Evolutionary conservation across 2,329 filamentous ascomycete species (phyloP).

Genomic region (Cladophialophora bantiana): DNA sequence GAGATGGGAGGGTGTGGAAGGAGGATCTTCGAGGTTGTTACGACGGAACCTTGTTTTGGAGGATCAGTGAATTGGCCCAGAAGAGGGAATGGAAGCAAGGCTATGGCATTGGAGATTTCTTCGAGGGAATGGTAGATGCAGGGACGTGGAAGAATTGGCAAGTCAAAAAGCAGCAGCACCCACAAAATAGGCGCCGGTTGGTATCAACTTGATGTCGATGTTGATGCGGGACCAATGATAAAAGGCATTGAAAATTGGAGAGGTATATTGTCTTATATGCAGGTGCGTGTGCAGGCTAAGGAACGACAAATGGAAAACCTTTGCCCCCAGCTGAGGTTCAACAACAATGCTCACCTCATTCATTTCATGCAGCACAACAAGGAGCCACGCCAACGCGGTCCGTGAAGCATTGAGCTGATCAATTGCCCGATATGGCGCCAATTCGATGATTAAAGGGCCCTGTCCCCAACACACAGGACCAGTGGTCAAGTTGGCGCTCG

Average conservation of each 20-base stretch:
- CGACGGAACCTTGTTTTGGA: slow-evolving; percentile 41
- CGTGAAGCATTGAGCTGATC: too few species aligned
- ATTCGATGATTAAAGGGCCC: too few species aligned
- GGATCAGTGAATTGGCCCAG: slow-evolving; percentile 26
- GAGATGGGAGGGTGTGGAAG: slow-evolving; percentile 43
- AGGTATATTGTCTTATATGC: neutral
- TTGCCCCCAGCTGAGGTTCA: too few species aligned
- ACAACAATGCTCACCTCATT: too few species aligned
- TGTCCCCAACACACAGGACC: too few species aligned
- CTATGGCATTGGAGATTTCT: slow-evolving; percentile 34
- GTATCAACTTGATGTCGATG: neutral
- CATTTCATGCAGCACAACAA: too few species aligned
- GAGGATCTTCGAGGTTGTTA: slow-evolving; percentile 43
- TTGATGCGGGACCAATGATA: neutral
- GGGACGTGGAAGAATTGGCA: slow-evolving; percentile 37
- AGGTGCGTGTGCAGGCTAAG: neutral
- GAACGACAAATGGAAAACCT: too few species aligned
- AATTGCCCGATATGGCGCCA: too few species aligned
- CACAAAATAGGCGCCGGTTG: neutral
- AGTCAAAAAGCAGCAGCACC: slow-evolving; percentile 17
- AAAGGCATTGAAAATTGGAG: neutral
- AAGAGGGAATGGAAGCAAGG: slow-evolving; percentile 28
- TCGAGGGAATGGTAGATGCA: slow-evolving; percentile 25
- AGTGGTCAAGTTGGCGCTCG: too few species aligned
- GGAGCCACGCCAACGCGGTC: too few species aligned